Evolutionary conservation across 1,139 yeast species (phyloP), one percentile per base, ranked within the genome.

Genomic region (Saccharomyces hybrid): DNA sequence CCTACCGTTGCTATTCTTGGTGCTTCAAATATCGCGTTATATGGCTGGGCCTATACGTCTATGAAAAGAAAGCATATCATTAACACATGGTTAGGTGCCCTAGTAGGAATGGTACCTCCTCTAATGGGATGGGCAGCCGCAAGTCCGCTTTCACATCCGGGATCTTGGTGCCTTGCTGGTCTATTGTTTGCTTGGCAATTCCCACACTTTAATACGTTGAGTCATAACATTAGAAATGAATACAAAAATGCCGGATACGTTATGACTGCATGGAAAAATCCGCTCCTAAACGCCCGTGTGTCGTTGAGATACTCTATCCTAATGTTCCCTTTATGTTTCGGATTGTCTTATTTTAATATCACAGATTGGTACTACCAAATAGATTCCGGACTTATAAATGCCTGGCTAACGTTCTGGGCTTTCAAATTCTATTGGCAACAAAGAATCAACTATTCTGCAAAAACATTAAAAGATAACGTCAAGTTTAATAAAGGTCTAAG

Each of bases 101-200:
- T 95, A 8, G 99, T 95, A 2, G 99, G 99, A 3, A 98, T 98
- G 0, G 87, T 93, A 47, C 99, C 99, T 0, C 99, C 99, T 32
- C 77, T 95, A 53, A 93, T 93, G 99, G 99, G 99, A 1, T 93
- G 99, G 99, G 97, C 97, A 1, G 96, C 97, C 0, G 87, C 96
- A 3, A 82, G 88, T 2, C 82, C 95, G 1, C 73, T 93, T 51
- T 63, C 77, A 4, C 89, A 88, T 59, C 97, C 98, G 0, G 97
- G 95, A 6, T 95, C 95, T 2, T 93, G 98, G 98, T 84, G 95
- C 66, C 74, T 91, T 38, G 98, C 98, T 1, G 90, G 86, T 0
- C 74, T 95, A 54, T 75, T 93, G 47, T 93, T 88, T 69, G 96
- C 98, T 4, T 93, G 99, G 99, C 99, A 93, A 72, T 93, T 93